phyloP scores from a whole-genome alignment of 352 stramenopile species.

The Salisapilia sapeloensis region DNA sequence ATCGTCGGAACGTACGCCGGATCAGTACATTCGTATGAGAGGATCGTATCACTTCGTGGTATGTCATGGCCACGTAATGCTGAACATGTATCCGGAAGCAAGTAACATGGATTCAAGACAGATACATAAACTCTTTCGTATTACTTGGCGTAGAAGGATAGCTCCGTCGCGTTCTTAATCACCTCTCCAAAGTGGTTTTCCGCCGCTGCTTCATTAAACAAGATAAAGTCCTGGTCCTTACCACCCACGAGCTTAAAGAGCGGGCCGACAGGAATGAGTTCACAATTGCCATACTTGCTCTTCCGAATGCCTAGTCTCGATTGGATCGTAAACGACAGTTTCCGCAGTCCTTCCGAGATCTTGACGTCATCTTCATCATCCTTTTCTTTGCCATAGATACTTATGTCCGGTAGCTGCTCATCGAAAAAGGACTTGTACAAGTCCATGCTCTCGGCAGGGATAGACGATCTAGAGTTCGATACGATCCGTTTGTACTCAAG shows the following conservation, averaged over 20 bases:
- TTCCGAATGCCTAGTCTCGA: constrained; percentile 4
- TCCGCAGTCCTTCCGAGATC: constrained; percentile 12
- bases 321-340: constrained; percentile 12
- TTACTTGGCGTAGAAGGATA: constrained; percentile 62
- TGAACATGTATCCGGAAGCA: background rate
- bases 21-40: constrained; percentile 13
- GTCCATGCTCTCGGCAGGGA: constrained; percentile 47
- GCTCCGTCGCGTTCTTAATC: constrained; percentile 59
- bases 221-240: constrained; percentile 65
- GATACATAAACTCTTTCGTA: background rate
- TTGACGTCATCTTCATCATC: constrained; percentile 5
- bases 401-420: constrained; percentile 35
- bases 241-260: constrained; percentile 68
- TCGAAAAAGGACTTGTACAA: constrained; percentile 75
- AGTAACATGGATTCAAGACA: background rate
- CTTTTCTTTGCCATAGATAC: constrained; percentile 14
- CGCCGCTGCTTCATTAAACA: constrained; percentile 60
- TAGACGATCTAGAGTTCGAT: constrained; percentile 19
- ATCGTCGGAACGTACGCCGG: constrained; percentile 6
- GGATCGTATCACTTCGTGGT: background rate
- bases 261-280: constrained; percentile 45
- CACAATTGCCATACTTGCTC: constrained; percentile 10
- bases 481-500: constrained; percentile 55
- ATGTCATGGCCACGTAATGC: background rate
- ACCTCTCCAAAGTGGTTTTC: constrained; percentile 58